phyloP scores from a whole-genome alignment of 768 basidiomycete genomes.

The Leccinum pellstonianum region DNA sequence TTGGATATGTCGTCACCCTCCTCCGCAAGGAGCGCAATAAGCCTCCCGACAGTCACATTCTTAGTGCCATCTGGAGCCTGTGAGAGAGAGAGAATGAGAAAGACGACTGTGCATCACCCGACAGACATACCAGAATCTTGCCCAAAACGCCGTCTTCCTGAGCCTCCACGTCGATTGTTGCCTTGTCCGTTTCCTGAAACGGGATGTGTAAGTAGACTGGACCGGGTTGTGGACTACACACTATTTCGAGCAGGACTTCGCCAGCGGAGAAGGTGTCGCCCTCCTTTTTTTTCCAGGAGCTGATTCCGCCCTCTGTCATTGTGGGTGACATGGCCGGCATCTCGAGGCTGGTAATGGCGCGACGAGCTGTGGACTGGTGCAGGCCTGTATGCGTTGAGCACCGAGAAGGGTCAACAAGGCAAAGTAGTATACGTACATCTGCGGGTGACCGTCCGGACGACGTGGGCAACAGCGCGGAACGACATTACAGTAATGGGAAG shows the following conservation, averaged over 20 bases:
- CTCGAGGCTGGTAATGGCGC: conserved; percentile 69
- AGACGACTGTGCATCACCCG: background rate
- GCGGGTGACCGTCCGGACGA: conserved; percentile 15
- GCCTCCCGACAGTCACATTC: conserved; percentile 80
- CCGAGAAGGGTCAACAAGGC: background rate
- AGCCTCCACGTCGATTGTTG: conserved; percentile 97
- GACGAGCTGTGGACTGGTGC: conserved; percentile 49
- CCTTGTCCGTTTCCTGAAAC: conserved; percentile 86
- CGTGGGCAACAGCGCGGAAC: conserved; percentile 12
- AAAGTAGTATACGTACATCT: conserved; percentile 23
- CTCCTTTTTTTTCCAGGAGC: conserved; percentile 86
- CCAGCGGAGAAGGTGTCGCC: conserved; percentile 79
- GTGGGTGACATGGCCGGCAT: conserved; percentile 99
- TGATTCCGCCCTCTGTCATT: conserved; percentile 93
- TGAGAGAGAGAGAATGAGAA: background rate
- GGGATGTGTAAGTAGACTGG: background rate
- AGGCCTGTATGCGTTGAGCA: conserved; percentile 32
- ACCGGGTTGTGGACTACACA: conserved; percentile 37
- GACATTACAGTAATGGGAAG: conserved; percentile 8
- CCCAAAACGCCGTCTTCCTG: conserved; percentile 95
- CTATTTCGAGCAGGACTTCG: conserved; percentile 88
- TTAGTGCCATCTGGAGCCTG: conserved; percentile 79
- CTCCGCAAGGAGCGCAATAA: conserved; percentile 91
- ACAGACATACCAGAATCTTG: conserved; percentile 77
- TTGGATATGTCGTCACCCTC: conserved; percentile 94